phyloP scores from a whole-genome alignment of 805 yeast genomes.

The Hanseniaspora pseudoguilliermondii region DNA sequence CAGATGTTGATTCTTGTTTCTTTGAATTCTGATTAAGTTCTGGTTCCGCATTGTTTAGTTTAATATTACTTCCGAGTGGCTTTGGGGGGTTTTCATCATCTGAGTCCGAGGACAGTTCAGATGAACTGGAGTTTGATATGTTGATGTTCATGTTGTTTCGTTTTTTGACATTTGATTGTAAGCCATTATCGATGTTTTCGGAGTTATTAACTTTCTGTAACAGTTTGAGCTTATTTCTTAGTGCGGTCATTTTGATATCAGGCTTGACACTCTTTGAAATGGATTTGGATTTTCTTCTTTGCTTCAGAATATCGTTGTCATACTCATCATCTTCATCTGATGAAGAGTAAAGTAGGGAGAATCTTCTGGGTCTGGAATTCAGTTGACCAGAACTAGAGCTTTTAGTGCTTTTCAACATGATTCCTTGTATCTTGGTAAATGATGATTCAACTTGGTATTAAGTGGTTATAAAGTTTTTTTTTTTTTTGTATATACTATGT shows the following conservation, averaged over 20 bases:
- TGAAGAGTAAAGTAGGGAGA: slow-evolving; percentile 35
- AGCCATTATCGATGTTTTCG: slow-evolving; percentile 3
- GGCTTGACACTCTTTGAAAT: slow-evolving; percentile 4
- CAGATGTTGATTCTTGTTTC: background rate
- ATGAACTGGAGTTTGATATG: background rate
- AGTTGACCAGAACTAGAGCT: background rate
- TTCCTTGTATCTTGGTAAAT: background rate
- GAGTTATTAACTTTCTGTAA: slow-evolving; percentile 15
- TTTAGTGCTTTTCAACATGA: background rate
- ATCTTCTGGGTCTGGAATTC: slow-evolving; percentile 28
- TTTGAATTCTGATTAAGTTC: slow-evolving; percentile 15
- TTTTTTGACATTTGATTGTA: background rate
- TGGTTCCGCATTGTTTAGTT: background rate
- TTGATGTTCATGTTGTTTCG: background rate
- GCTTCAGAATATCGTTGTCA: slow-evolving; percentile 12
- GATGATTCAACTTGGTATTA: too few relatives aligned
- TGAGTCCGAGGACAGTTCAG: background rate
- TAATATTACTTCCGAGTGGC: background rate
- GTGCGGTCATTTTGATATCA: slow-evolving; percentile 5
- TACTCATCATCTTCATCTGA: slow-evolving; percentile 19
- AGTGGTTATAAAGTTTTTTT: too few relatives aligned
- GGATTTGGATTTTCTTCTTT: slow-evolving; percentile 13
- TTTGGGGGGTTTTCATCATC: background rate
- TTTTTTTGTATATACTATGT: too few relatives aligned
- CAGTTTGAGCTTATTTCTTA: slow-evolving; percentile 23